Percentiles rank a stretch among this genome's conserved stretches.
phyloP scores from a whole-genome alignment of 78 protist species.

The Monocercomonoides exilis region DNA sequence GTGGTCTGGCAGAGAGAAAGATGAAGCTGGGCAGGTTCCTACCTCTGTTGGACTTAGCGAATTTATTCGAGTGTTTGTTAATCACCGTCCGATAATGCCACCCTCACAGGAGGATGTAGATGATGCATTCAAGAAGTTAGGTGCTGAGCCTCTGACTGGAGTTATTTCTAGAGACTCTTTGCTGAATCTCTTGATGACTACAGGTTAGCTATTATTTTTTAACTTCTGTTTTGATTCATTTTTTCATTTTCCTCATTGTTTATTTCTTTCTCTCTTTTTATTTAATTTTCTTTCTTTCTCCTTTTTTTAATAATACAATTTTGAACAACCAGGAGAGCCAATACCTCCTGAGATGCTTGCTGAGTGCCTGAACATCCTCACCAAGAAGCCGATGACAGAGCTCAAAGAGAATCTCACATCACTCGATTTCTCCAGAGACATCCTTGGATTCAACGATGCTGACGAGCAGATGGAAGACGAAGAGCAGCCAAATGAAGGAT shows the following conservation, averaged over 20 bases:
- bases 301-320: neutral
- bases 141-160: slow-evolving; percentile 48
- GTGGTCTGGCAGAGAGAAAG: neutral
- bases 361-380: neutral
- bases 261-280: neutral
- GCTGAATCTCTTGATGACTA: neutral
- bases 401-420: neutral
- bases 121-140: slow-evolving; percentile 36
- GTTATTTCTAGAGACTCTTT: slow-evolving; percentile 7
- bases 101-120: slow-evolving; percentile 25
- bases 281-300: neutral
- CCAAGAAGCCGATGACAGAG: neutral
- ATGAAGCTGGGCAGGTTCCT: neutral
- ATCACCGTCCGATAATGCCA: slow-evolving; percentile 52
- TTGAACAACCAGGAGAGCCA: neutral
- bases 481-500: neutral
- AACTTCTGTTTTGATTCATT: neutral
- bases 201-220: neutral
- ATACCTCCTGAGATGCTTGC: neutral
- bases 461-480: neutral
- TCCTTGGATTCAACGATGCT: neutral
- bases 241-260: neutral
- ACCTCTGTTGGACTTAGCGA: neutral
- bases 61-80: slow-evolving; percentile 38
- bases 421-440: neutral